Evolutionary conservation across 208 protist genomes (phyloP).

Genomic region (Trypanosoma platydactyli): DNA sequence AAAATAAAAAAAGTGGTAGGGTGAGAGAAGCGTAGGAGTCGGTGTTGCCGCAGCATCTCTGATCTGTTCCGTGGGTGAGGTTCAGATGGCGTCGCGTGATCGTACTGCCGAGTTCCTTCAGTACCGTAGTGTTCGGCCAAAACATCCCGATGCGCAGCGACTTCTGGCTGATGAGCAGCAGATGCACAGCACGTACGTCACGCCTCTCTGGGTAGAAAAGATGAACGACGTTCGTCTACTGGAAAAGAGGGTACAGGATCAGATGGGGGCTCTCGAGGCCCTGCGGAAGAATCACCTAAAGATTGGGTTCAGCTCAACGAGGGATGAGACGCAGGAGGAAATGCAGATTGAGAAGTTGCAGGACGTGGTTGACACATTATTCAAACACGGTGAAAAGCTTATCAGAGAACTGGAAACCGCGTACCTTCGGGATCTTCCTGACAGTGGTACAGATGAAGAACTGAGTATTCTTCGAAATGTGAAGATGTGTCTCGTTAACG

Average conservation of each 20-base stretch:
- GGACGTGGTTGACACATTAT: slow-evolving; percentile 81
- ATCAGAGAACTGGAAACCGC: slow-evolving; percentile 73
- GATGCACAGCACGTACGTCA: slow-evolving; percentile 60
- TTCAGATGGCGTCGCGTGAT: slow-evolving; percentile 83
- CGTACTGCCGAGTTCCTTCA: slow-evolving; percentile 86
- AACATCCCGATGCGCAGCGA: slow-evolving; percentile 63
- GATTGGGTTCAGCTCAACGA: slow-evolving; percentile 84
- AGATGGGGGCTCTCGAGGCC: slow-evolving; percentile 73
- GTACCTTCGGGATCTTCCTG: slow-evolving; percentile 76
- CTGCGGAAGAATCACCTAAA: slow-evolving; percentile 84
- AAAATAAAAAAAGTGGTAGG: too few relatives aligned
- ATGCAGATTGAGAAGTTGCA: slow-evolving; percentile 75
- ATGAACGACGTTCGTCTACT: slow-evolving; percentile 80
- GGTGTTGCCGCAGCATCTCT: slow-evolving; percentile 37
- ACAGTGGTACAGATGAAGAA: slow-evolving; percentile 85
- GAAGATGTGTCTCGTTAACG: slow-evolving; percentile 92
- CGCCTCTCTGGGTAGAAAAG: slow-evolving; percentile 80
- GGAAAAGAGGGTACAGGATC: slow-evolving; percentile 63
- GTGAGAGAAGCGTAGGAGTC: slow-evolving; percentile 27
- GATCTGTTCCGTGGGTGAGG: slow-evolving; percentile 38
- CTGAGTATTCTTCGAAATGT: slow-evolving; percentile 90
- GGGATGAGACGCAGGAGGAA: slow-evolving; percentile 82
- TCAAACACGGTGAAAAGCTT: slow-evolving; percentile 79
- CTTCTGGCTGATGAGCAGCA: slow-evolving; percentile 66
- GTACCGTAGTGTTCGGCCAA: slow-evolving; percentile 67